phyloP scores from a whole-genome alignment of 352 stramenopile species.

The Pythium guiyangense region DNA sequence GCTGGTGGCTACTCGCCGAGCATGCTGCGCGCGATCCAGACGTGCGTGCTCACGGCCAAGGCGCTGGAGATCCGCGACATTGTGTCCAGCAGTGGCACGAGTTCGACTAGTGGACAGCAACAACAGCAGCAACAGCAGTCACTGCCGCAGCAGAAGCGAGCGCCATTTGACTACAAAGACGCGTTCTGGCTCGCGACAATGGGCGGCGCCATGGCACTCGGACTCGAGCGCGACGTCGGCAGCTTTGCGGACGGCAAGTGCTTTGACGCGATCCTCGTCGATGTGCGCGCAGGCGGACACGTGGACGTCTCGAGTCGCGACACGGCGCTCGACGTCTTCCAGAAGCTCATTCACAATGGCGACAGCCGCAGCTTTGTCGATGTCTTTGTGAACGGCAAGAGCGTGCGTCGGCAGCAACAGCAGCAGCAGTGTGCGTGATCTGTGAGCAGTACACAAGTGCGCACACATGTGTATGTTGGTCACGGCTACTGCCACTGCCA shows the following conservation, averaged over 20 bases:
- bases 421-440: neutral
- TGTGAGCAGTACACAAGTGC: neutral
- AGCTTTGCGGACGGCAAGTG: too few species aligned
- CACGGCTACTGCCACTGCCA: too few species aligned
- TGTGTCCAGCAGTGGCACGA: slow-evolving; percentile 2
- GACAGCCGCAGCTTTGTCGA: too few species aligned
- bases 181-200: slow-evolving; percentile 88
- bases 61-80: slow-evolving; percentile 41
- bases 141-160: neutral
- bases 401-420: slow-evolving; percentile 25
- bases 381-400: slow-evolving; percentile 59
- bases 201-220: too few species aligned
- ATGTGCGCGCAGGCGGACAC: too few species aligned
- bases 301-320: too few species aligned
- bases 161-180: slow-evolving; percentile 66
- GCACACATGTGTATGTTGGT: neutral
- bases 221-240: too few species aligned
- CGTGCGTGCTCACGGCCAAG: slow-evolving; percentile 71
- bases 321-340: too few species aligned
- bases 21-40: slow-evolving; percentile 86
- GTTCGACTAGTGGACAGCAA: too few species aligned
- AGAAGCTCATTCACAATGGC: too few species aligned
- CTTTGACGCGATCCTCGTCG: too few species aligned
- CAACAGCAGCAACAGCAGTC: neutral
- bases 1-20: slow-evolving; percentile 87